Evolutionary conservation across 2,329 filamentous ascomycete species (phyloP).

Genomic region (Ilyonectria mors-panacis): DNA sequence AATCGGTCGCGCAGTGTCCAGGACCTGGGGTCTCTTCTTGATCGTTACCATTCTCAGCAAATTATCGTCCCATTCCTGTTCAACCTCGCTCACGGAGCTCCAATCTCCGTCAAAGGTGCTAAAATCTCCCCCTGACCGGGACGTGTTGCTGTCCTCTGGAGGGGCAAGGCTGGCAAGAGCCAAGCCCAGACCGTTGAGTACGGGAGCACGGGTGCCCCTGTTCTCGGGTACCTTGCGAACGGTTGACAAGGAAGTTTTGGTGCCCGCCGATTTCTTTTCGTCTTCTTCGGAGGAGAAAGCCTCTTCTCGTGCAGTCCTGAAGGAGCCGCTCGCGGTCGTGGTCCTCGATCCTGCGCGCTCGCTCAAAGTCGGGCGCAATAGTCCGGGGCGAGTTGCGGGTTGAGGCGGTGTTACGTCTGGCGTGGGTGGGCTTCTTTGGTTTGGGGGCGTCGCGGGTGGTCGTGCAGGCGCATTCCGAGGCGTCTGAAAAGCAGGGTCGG

Average conservation of each 20-base stretch:
- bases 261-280: slow-evolving; percentile 58
- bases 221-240: slow-evolving; percentile 56
- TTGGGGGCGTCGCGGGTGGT: slow-evolving; percentile 72
- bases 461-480: slow-evolving; percentile 56
- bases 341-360: slow-evolving; percentile 67
- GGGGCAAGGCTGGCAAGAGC: slow-evolving; percentile 60
- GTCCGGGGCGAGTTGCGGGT: slow-evolving; percentile 58
- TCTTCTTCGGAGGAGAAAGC: slow-evolving; percentile 75
- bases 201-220: slow-evolving; percentile 30
- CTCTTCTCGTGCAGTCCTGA: slow-evolving; percentile 79
- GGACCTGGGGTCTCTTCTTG: slow-evolving; percentile 59
- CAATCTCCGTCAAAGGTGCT: slow-evolving; percentile 73
- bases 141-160: slow-evolving; percentile 58
- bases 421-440: slow-evolving; percentile 78
- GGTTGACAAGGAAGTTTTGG: slow-evolving; percentile 61
- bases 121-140: slow-evolving; percentile 64
- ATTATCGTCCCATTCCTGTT: slow-evolving; percentile 70
- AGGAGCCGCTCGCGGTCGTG: slow-evolving; percentile 76
- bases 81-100: slow-evolving; percentile 63
- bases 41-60: slow-evolving; percentile 68
- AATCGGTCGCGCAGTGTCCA: slow-evolving; percentile 44
- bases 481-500: slow-evolving; percentile 57
- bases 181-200: slow-evolving; percentile 57
- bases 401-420: slow-evolving; percentile 83
- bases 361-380: slow-evolving; percentile 61